Evolutionary conservation across 2,329 filamentous ascomycete genomes (phyloP), one percentile per base, ranked within the genome.

Genomic region (Diaporthe citri): DNA sequence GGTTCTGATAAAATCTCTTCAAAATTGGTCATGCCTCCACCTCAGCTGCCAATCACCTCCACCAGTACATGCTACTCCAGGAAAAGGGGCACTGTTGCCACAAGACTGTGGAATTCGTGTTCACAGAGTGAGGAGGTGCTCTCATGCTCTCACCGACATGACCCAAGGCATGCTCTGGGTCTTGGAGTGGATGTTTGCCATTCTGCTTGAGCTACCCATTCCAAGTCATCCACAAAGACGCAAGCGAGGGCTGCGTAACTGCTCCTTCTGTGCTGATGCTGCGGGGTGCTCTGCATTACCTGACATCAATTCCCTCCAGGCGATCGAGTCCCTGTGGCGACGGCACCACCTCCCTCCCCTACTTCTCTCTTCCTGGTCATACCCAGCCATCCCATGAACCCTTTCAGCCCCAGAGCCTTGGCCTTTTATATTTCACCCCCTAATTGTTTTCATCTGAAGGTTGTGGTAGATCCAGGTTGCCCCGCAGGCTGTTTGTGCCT

Each of bases 221-320:
- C 25, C 28, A 57, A n/a, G 56, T 28, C 46, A 31, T n/a, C n/a
- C n/a, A 51, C 25, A 9, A 70, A 51, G 20, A 8, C 28, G 10
- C 31, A 75, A 67, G n/a, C 43, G 41, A 52, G 15, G 28, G n/a
- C 28, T 25, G 57, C 43, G 46, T 51, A 48, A 56, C 52, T 55
- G n/a, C 8, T 34, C 12, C 15, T 64, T 15, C 34, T 69, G 22
- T 31, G 4, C 25, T 34, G 48, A 46, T 28, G 1, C 56, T 71
- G 48, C 41, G 25, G 56, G 64, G 41, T 51, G n/a, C 41, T 75
- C 64, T 71, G 64, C 71, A 74, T 52, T 59, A 71, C 71, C 28
- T 66, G 64, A 48, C 67, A 15, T 46, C 39, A 52, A 28, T 34
- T 20, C 15, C 8, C 55, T 39, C 20, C 41, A 46, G 39, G 57